These are phyloP conservation scores for Yarrowia divulgata DNA, from an alignment of 805 yeast species.

Conservation along the genomic window DNA sequence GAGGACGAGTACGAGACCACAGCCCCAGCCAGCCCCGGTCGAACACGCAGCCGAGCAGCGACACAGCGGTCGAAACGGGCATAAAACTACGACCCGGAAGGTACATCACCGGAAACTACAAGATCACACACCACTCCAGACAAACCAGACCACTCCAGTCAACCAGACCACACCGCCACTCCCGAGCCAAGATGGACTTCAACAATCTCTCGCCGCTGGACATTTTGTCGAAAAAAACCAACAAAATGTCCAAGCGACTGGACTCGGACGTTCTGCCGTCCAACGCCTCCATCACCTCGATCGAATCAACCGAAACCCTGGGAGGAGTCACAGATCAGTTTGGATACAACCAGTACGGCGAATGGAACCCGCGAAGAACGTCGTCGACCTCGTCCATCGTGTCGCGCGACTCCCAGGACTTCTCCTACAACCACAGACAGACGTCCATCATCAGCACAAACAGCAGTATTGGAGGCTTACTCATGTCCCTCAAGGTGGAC, in stretches of 20 bases:
- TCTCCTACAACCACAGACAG: constrained; percentile 31
- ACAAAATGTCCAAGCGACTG: constrained; percentile 43
- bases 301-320: constrained; percentile 24
- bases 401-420: constrained; percentile 33
- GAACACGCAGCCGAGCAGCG: constrained; percentile 18
- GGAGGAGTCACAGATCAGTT: constrained; percentile 30
- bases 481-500: constrained; percentile 30
- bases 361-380: constrained; percentile 32
- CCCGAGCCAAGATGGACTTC: constrained; percentile 28
- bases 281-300: constrained; percentile 25
- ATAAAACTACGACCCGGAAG: neutral
- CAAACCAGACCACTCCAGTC: neutral
- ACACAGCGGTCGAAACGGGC: neutral
- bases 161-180: neutral
- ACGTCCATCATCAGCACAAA: constrained; percentile 37
- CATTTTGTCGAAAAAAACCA: constrained; percentile 45
- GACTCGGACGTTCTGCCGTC: constrained; percentile 38
- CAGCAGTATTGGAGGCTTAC: constrained; percentile 23
- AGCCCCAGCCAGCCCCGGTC: constrained; percentile 5
- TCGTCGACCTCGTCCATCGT: constrained; percentile 26
- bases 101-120: neutral
- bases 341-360: constrained; percentile 39
- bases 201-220: constrained; percentile 46
- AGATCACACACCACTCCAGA: neutral
- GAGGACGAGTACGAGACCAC: neutral